Conservation (phyloP, 768 basidiomycete genomes). For the Ramaria sp. region DNA sequence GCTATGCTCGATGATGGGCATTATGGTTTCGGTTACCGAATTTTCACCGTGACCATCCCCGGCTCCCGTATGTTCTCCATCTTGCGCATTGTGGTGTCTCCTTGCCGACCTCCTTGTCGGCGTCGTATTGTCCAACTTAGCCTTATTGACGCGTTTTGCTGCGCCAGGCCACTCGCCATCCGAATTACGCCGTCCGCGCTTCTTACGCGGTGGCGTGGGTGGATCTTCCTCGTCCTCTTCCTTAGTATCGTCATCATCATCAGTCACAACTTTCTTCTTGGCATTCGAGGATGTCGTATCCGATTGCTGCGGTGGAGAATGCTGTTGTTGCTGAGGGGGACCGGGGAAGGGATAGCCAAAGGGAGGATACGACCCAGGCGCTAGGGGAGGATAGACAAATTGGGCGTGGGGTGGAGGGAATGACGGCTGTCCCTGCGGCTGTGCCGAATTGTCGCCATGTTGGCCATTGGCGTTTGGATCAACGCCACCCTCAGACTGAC, state of each 20-base stretch:
- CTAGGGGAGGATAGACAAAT: constrained; percentile 8
- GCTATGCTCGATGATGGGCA: constrained; percentile 5
- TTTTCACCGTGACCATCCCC: not conserved
- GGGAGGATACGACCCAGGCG: constrained; percentile 6
- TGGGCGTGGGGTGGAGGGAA: constrained; percentile 8
- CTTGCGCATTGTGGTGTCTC: not conserved
- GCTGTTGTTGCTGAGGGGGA: not conserved
- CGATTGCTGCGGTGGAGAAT: not conserved
- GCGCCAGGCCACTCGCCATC: constrained; percentile 8
- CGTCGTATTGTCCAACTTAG: not conserved
- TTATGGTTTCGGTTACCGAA: not conserved
- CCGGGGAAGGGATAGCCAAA: constrained; percentile 10
- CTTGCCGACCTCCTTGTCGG: constrained; percentile 4
- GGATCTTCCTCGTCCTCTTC: constrained; percentile 8
- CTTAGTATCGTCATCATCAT: not conserved
- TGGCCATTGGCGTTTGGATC: constrained; percentile 3
- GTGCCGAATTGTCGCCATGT: not conserved
- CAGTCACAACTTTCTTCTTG: not conserved
- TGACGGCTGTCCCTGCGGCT: constrained; percentile 5
- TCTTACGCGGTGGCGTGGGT: constrained; percentile 8
- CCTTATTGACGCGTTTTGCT: not conserved
- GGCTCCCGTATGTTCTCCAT: not conserved
- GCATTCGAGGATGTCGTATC: not conserved
- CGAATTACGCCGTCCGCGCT: constrained; percentile 6
- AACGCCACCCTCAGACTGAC: not conserved